Conservation (phyloP, 768 basidiomycete genomes). For the Boletus fagicola region DNA sequence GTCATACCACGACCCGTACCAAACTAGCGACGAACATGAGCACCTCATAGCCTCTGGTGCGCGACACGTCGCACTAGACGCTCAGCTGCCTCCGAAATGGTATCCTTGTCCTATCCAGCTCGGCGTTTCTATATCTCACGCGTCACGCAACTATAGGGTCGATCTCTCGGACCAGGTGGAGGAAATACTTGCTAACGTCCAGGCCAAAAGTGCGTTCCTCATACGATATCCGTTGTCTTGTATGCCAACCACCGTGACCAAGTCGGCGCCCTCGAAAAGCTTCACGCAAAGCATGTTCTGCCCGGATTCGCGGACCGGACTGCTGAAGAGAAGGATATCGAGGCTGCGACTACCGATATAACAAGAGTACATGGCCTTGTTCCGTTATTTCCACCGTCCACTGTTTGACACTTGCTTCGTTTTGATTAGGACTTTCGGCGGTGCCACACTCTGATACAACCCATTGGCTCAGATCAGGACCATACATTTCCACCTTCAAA, state of each 20-base stretch:
- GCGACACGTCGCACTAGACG: conserved; percentile 52
- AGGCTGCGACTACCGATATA: conserved; percentile 79
- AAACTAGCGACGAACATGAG: conserved; percentile 54
- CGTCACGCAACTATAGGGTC: conserved; percentile 57
- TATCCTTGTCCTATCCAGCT: conserved; percentile 30
- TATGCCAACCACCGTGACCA: conserved; percentile 20
- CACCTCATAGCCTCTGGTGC: conserved; percentile 50
- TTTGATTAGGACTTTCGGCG: conserved; percentile 37
- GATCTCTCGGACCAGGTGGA: conserved; percentile 90
- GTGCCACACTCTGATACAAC: conserved; percentile 57
- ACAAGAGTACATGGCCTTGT: conserved; percentile 61
- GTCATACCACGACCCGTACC: conserved; percentile 48
- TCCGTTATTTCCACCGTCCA: conserved; percentile 3
- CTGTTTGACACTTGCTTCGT: conserved; percentile 10
- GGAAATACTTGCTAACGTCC: conserved; percentile 63
- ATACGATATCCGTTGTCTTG: conserved; percentile 11
- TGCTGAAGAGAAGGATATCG: conserved; percentile 92
- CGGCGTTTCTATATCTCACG: conserved; percentile 12
- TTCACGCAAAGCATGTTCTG: conserved; percentile 93
- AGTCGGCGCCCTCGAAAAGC: conserved; percentile 90
- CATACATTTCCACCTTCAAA: conserved; percentile 65
- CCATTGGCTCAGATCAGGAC: conserved; percentile 56
- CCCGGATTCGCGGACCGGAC: conserved; percentile 96
- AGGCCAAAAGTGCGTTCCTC: conserved; percentile 68
- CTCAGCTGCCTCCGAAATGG: conserved; percentile 84